Evolutionary conservation across 768 basidiomycete species (phyloP), one percentile per base, ranked within the genome.

Genomic region (Amanita rubescens): DNA sequence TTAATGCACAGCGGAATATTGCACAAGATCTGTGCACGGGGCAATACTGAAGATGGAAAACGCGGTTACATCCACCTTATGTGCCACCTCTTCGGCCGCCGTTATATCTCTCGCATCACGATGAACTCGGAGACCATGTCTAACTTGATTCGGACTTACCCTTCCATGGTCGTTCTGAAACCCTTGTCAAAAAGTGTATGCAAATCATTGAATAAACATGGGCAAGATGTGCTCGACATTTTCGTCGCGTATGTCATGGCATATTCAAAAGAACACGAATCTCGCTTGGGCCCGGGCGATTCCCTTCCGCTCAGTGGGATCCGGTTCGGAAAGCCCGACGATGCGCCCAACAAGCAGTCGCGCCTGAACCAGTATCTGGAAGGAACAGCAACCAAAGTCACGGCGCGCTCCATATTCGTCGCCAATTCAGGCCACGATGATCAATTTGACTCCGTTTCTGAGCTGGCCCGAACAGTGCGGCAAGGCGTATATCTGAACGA

Each of bases 341-440:
- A 24, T 32, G 8, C 19, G 10, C 6, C 17, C 24, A 34, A 25
- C 20, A 30, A 34, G 17, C 9, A 41, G 50, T 55, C 69, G 0
- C 59, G 55, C 3, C 74, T 82, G 57, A 63, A 59, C 3, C 27
- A 54, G 3, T 62, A 74, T 55, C 68, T 85, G 35, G 61, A 65
- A 1, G 55, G 66, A 1, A 73, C 71, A 0, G 67, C 75, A 6
- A 63, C 74, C n/a, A 58, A 32, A 0, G 66, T 75, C 22, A 59
- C 67, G 1, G 74, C 71, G 25, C 78, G 85, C 8, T 88, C 85
- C 1, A 58, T 70, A 5, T 88, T 87, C 57, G 83, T 81, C 6
- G 82, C 85, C 0, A 83, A 75, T 53, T 88, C 86, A 0, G 85
- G 87, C 0, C 82, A 82, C 50, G 74, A 63, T 25, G 85, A 88